These are phyloP conservation scores for Diutina sp. DNA, from an alignment of 1,139 yeast genomes.

Conservation along the genomic window DNA sequence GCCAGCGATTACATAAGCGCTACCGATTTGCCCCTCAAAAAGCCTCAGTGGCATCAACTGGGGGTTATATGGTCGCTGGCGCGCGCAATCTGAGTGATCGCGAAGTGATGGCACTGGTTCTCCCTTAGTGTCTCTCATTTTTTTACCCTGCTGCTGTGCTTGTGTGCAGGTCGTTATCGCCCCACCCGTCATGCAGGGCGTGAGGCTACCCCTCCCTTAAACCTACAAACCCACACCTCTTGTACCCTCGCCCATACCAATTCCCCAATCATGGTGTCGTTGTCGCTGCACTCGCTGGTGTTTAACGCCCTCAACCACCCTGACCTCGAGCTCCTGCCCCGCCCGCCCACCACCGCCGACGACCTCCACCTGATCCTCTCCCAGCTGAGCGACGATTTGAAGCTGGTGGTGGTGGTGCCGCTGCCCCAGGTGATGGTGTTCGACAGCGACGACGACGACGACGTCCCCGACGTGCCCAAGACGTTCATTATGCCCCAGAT, in stretches of 20 bases:
- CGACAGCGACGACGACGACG: conserved; percentile 31
- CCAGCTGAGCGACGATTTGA: conserved; percentile 4
- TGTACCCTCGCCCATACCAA: no score
- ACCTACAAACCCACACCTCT: not conserved
- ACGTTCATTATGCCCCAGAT: conserved; percentile 27
- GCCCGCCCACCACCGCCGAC: conserved; percentile 4
- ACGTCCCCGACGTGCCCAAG: conserved; percentile 10
- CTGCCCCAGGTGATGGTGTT: conserved; percentile 20
- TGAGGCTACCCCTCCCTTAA: not conserved
- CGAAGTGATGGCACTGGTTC: no score
- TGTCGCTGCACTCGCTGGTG: conserved; percentile 7
- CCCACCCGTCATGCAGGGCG: conserved; percentile 1
- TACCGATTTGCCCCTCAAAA: no score
- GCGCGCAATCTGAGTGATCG: no score
- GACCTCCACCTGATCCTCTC: conserved; percentile 3
- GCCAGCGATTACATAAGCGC: no score
- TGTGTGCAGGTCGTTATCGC: not conserved
- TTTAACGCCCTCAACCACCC: conserved; percentile 29
- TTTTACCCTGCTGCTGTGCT: no score
- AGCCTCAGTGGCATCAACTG: no score
- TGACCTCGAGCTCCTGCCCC: conserved; percentile 19
- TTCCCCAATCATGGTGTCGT: not conserved
- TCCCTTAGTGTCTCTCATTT: no score
- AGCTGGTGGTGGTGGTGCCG: conserved; percentile 8
- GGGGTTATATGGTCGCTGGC: no score